Base-by-base conservation (phyloP, 176 grass and related monocot genomes). In the Triticum timopheevii region DNA sequence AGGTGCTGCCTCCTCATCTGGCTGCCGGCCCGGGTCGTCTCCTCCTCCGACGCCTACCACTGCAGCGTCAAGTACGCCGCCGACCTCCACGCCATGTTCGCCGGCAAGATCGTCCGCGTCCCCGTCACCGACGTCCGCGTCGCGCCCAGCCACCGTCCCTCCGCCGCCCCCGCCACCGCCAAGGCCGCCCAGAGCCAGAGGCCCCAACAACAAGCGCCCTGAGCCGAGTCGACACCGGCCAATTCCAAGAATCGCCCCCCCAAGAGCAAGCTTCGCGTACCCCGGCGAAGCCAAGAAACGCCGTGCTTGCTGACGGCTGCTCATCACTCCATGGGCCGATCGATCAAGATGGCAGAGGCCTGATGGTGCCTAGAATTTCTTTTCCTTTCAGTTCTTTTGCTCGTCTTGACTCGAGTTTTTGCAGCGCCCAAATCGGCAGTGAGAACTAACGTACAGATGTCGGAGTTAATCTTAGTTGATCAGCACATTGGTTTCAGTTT, bases 51-150 rank as follows among this genome's bases (percentile, higher is more conserved):
- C 64, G 64, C 80, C 16, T 76, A 84, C 85, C 69, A 81, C 39
- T 61, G 15, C 85, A 75, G 68, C 68, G 76, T 87, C 80, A 90
- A 87, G 85, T 90, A 90, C 80, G 76, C 89, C 61, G 35, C 85
- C 76, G 22, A 91, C 81, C 85, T 91, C 49, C 44, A 65, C 89
- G 13, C 63, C 47, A 61, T 38, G 28, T 91, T 80, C 76, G 81
- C 89, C 35, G 85, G 85, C 28, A 84, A 76, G 85, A 59, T 87
- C 61, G 61, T 75, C 35, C 50, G 36, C 28, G 71, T 49, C 3
- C 80, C 85, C 8, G 35, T 66, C 45, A 5, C 24, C 1, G 58
- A 84, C 16, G 22, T 87, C 68, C 80, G 85, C 10, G n/a, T 38
- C 0, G 45, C 77, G 20, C 69, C 44, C 9, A 28, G 16, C 3